Evolutionary conservation across 2,329 filamentous ascomycete genomes (phyloP).

Genomic region (Exophiala calicioides): DNA sequence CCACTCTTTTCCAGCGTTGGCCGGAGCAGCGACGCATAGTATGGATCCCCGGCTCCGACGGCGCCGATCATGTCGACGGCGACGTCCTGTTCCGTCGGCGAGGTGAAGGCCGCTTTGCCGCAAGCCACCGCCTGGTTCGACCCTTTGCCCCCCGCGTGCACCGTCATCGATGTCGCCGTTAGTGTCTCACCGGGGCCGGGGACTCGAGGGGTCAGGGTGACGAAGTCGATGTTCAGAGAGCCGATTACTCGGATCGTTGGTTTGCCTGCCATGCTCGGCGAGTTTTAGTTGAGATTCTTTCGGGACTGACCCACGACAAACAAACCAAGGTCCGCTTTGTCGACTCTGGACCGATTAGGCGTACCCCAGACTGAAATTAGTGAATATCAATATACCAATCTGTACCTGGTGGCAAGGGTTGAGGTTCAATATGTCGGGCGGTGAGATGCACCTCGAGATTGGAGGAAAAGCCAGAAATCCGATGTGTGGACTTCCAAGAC

Average conservation of each 20-base stretch:
- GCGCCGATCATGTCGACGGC: conserved; percentile 71
- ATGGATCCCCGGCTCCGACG: conserved; percentile 62
- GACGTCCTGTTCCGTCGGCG: conserved; percentile 35
- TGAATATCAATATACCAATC: no score
- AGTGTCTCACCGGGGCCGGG: conserved; percentile 85
- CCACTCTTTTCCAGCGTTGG: conserved; percentile 61
- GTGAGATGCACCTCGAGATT: no score
- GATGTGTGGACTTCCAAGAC: no score
- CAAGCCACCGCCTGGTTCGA: conserved; percentile 93
- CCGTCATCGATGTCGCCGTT: conserved; percentile 73
- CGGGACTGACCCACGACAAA: neutral
- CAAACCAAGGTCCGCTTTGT: no score
- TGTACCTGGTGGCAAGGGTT: no score
- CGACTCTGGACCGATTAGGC: no score
- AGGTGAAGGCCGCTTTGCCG: conserved; percentile 67
- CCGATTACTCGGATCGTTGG: conserved; percentile 77
- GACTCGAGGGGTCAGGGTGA: conserved; percentile 81
- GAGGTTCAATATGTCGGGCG: no score
- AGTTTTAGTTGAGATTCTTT: neutral
- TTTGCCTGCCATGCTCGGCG: conserved; percentile 36
- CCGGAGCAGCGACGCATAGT: conserved; percentile 63
- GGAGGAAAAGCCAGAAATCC: no score
- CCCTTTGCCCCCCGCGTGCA: conserved; percentile 87
- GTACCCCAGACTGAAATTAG: no score
- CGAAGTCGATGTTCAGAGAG: conserved; percentile 92